phyloP scores from a whole-genome alignment of 192 early-diverging fungal genomes.

The Coemansia sp. region DNA sequence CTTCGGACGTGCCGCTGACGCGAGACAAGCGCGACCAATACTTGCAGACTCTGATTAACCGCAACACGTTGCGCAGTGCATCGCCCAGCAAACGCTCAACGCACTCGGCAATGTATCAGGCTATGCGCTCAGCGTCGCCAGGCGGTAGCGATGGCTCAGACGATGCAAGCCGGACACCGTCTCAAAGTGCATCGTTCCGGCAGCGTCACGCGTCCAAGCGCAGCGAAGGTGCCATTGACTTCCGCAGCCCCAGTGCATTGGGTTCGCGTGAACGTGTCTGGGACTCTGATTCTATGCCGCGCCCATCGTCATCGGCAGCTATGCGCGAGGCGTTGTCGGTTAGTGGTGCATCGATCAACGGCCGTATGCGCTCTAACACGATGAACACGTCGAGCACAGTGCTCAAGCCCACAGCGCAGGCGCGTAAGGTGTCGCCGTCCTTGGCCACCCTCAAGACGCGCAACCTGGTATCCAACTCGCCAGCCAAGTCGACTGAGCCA shows the following conservation, averaged over 20 bases:
- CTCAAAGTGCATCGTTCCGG: neutral
- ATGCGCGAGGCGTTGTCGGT: constrained; percentile 28
- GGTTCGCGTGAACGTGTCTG: constrained; percentile 17
- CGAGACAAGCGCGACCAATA: constrained; percentile 54
- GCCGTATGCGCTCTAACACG: constrained; percentile 41
- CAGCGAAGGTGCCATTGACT: constrained; percentile 38
- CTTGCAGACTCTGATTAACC: constrained; percentile 48
- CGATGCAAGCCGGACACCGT: constrained; percentile 3
- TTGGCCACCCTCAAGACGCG: constrained; percentile 39
- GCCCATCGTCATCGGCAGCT: constrained; percentile 22
- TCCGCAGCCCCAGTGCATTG: constrained; percentile 26
- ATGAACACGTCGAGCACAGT: neutral
- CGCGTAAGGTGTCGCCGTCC: constrained; percentile 49
- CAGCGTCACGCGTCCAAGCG: constrained; percentile 38
- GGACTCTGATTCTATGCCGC: constrained; percentile 7
- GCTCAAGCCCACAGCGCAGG: constrained; percentile 6
- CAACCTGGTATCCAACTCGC: constrained; percentile 40
- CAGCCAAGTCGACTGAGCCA: constrained; percentile 21
- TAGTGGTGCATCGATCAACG: constrained; percentile 38
- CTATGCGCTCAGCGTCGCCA: constrained; percentile 36
- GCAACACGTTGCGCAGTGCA: constrained; percentile 41
- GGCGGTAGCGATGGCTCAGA: constrained; percentile 13
- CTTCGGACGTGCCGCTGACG: constrained; percentile 40
- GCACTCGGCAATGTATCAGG: constrained; percentile 23
- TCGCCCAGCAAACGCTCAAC: constrained; percentile 30